phyloP scores from a whole-genome alignment of 2,329 filamentous ascomycete species.

The Beauveria medogensis region DNA sequence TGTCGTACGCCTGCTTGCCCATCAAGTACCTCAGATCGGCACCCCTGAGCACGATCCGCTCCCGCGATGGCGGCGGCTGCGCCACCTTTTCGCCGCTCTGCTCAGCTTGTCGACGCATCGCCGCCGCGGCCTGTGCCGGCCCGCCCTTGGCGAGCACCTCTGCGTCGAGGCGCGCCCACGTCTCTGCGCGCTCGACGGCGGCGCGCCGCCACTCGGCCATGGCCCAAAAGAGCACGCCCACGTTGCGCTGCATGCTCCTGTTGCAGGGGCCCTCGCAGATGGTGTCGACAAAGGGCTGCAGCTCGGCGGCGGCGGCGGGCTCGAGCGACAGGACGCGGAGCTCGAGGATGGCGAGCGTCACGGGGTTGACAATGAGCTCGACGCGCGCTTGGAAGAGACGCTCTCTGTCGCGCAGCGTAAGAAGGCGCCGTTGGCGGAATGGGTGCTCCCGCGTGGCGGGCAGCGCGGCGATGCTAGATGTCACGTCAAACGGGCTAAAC shows the following conservation, averaged over 20 bases:
- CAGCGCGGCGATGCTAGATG: constrained; percentile 42
- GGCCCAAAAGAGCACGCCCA: constrained; percentile 56
- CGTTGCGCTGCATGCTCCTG: constrained; percentile 45
- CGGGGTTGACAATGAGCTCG: constrained; percentile 50
- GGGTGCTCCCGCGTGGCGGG: constrained; percentile 27
- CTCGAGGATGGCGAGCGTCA: constrained; percentile 39
- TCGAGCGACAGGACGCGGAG: constrained; percentile 50
- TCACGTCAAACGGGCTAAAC: constrained; percentile 60
- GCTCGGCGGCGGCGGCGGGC: constrained; percentile 48
- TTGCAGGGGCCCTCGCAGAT: constrained; percentile 29
- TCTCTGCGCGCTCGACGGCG: constrained; percentile 50
- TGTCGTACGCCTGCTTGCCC: constrained; percentile 41
- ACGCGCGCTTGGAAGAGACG: constrained; percentile 52
- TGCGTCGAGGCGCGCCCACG: constrained; percentile 49
- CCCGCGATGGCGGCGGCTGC: constrained; percentile 7
- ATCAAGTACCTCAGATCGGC: constrained; percentile 46
- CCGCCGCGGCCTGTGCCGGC: constrained; percentile 16
- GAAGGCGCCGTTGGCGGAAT: constrained; percentile 45
- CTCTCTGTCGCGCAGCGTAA: constrained; percentile 38
- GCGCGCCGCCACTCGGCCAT: constrained; percentile 61
- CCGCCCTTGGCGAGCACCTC: constrained; percentile 33
- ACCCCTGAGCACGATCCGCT: constrained; percentile 12
- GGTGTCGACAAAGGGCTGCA: constrained; percentile 44
- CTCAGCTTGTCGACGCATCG: constrained; percentile 17
- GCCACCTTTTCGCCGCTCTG: constrained; percentile 16